Evolutionary conservation across 2,329 filamentous ascomycete species (phyloP), one percentile per base, ranked within the genome.

Genomic region (Stylonectria norvegica): DNA sequence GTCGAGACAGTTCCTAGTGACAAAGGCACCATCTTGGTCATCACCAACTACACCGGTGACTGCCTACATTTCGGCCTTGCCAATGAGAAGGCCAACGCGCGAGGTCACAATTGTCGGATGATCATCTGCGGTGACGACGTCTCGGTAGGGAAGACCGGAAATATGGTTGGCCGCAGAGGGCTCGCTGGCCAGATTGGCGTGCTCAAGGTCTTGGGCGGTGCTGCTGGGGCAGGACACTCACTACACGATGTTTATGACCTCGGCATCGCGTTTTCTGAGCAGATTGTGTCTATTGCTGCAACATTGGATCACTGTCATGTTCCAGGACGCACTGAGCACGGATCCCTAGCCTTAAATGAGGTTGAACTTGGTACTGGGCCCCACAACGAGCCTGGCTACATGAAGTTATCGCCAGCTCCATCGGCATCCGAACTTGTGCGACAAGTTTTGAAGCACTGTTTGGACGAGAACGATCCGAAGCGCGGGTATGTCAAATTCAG

Each of bases 101-200:
- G 64, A 16, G 78, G 77, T 14, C 71, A 75, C 48, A 70, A 66
- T 36, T 76, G 75, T 48, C 65, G 69, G 40, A 76, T 81, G 58
- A 72, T 81, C 43, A 75, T 81, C 45, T 81, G 79, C 43, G 79
- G 77, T 27, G 81, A 84, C 48, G 81, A 84, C 53, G 81, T 85
- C 6, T 80, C 77, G 0, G 78, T 84, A 17, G 79, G 78, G 8
- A 71, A 69, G 52, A 72, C 70, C 55, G 73, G 73, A 15, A 72
- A 71, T 20, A 70, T 79, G 22, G 80, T 84, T 4, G 80, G 80
- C 0, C 68, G 80, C 5, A 68, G 81, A 52, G 80, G 81, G 0
- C 65, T 84, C 17, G 78, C 79, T 2, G 80, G 79, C 2, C 78
- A 83, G 58, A 65, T 83, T 20, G 68, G 73, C 14, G 77, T 80